Base-by-base conservation (phyloP, 805 yeast species). In the Pichia thaimueangensis region DNA sequence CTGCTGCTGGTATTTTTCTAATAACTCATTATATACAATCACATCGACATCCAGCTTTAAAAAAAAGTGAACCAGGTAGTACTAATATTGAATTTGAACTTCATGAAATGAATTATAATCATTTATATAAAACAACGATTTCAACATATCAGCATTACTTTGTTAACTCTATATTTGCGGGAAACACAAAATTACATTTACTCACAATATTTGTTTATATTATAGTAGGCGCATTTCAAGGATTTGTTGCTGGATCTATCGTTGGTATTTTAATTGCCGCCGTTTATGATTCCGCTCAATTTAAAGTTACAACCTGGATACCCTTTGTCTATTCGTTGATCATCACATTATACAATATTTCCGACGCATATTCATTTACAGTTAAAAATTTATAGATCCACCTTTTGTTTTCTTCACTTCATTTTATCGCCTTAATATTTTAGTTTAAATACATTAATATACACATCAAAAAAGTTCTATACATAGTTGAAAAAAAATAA, bases 301-400 rank as follows among this genome's bases (percentile, higher is more conserved):
- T 91, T 53, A 74, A 83, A 19, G 86, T 93, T 94, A 82, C 94
- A 11, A 86, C 97, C 0, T 91, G 98, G 98, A 78, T 91, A 7
- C 97, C 98, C 0, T 72, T 91, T 50, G 74, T 83, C 42, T 86
- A 89, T 78, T 94, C 80, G 0, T 61, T 83, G 2, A 73, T 83
- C 5, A 80, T 78, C 51, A 70, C 85, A 6, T 56, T 87, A 33
- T 84, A 75, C 59, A 77, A 83, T 56, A 70, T 86, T 28, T 68
- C 82, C 27, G 73, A 80, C 8, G 73, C 85, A 6, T 86, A 83
- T 57, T 76, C 84, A 44, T 70, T 78, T 46, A 73, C 74, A 35
- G 61, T 76, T 13, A 65, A 64, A 16, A 39, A 27, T 36, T 36
- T 36, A 9, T 36, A 27, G 29, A 32, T n/a, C n/a, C n/a, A n/a